A percentile compares a stretch with the other conserved stretches of the same genome.
Conservation (phyloP, 2,329 filamentous ascomycete genomes). For the Coniochaeta sp. region DNA sequence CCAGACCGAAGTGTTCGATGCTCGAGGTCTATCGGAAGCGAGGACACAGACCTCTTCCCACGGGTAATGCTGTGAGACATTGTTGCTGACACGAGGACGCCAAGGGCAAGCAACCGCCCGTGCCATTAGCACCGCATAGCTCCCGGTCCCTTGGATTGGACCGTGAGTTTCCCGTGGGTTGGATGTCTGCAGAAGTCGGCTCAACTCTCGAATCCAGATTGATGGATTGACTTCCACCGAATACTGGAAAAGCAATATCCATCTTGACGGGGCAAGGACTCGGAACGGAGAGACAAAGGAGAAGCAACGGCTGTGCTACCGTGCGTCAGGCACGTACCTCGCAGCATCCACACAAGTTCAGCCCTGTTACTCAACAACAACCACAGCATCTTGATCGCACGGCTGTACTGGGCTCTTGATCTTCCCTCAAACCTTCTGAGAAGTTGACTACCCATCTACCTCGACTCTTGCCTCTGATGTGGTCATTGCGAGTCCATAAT, state of each 20-base stretch:
- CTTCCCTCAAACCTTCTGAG: not conserved
- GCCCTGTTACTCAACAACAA: not conserved
- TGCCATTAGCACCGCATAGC: not conserved
- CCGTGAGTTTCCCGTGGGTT: not conserved
- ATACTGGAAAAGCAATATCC: not conserved
- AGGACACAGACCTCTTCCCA: not conserved
- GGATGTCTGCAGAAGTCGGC: not conserved
- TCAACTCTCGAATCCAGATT: not conserved
- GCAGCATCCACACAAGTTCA: not conserved
- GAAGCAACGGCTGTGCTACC: not conserved
- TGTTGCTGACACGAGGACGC: not conserved
- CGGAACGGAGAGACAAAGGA: not conserved
- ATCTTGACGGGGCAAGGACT: not conserved
- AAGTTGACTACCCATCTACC: not conserved
- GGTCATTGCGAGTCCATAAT: not conserved
- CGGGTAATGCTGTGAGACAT: not conserved
- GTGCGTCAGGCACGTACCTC: not conserved
- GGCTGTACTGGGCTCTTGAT: not conserved
- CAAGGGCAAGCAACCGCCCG: not conserved
- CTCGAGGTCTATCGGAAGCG: not conserved
- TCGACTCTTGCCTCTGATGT: not conserved
- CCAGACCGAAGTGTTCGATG: not conserved
- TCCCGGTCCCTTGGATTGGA: not conserved
- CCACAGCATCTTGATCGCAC: not conserved
- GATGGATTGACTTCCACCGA: not conserved